Evolutionary conservation across 129 eudicot species (phyloP).

Genomic region (Flaveria brownii): DNA sequence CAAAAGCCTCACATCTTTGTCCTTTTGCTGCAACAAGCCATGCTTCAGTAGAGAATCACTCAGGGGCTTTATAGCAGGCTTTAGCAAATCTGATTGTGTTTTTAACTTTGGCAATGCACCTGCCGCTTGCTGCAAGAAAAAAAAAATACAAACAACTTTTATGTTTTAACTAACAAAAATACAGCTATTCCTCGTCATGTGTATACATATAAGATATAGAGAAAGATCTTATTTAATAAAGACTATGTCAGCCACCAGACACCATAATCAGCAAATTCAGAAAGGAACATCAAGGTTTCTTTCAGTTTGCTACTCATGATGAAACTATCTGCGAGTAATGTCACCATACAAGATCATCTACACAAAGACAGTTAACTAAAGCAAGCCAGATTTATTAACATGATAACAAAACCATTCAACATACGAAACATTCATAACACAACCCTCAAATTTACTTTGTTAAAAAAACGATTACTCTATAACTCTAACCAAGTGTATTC

Average conservation of each 20-base stretch:
- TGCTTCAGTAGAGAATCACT: slow-evolving; percentile 74
- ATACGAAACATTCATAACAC: background rate
- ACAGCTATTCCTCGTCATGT: background rate
- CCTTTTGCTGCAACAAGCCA: slow-evolving; percentile 72
- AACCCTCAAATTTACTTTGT: slow-evolving; percentile 8
- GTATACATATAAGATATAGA: background rate
- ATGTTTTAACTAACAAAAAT: slow-evolving; percentile 3
- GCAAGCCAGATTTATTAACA: slow-evolving; percentile 3
- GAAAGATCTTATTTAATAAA: background rate
- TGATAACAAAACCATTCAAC: slow-evolving; percentile 5
- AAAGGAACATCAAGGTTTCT: slow-evolving; percentile 22
- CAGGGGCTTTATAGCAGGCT: slow-evolving; percentile 64
- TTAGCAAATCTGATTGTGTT: slow-evolving; percentile 53
- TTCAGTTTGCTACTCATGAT: slow-evolving; percentile 8
- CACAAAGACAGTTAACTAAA: background rate
- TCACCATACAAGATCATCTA: slow-evolving; percentile 9
- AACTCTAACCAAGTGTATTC: background rate
- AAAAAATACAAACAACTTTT: slow-evolving; percentile 8
- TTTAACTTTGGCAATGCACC: slow-evolving; percentile 57
- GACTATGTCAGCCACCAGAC: slow-evolving; percentile 16
- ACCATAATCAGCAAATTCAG: slow-evolving; percentile 5
- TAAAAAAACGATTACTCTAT: background rate
- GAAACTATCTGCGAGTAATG: background rate
- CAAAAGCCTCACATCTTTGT: slow-evolving; percentile 81
- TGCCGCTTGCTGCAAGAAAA: slow-evolving; percentile 68